Conservation (phyloP, 495 filamentous ascomycete species). For the Umbilicaria muhlenbergii region DNA sequence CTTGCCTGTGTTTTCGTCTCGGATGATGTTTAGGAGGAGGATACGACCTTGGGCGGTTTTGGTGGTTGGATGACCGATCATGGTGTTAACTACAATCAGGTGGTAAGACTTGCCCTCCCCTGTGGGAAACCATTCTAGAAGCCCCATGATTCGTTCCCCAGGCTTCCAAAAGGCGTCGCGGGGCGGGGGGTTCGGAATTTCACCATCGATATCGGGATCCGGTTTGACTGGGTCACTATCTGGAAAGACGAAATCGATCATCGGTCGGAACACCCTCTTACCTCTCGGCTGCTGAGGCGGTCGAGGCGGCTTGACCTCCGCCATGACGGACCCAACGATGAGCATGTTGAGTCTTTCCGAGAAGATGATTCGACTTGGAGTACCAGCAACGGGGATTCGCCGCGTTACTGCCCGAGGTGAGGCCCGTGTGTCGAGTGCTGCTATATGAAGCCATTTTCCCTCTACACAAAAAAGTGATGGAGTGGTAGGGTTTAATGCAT, state of each 20-base stretch:
- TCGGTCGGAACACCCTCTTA: no score
- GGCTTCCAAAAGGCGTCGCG: slow-evolving; percentile 21
- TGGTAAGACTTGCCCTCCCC: slow-evolving; percentile 28
- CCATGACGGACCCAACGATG: slow-evolving; percentile 25
- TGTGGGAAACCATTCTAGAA: slow-evolving; percentile 32
- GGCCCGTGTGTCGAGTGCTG: slow-evolving; percentile 18
- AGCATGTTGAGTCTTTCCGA: slow-evolving; percentile 25
- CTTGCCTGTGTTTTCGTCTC: background rate
- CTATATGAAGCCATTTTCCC: slow-evolving; percentile 25
- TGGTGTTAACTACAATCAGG: slow-evolving; percentile 24
- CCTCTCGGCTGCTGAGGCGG: no score
- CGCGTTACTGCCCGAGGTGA: slow-evolving; percentile 24
- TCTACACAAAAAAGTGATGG: slow-evolving; percentile 28
- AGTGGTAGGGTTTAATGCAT: background rate
- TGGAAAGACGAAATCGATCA: no score
- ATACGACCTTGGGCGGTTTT: slow-evolving; percentile 1
- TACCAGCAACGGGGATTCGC: slow-evolving; percentile 26
- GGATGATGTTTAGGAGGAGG: slow-evolving; percentile 3
- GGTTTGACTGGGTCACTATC: background rate
- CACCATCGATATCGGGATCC: background rate
- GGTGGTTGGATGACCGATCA: background rate
- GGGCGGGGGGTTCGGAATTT: slow-evolving; percentile 2
- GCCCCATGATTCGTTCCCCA: slow-evolving; percentile 33
- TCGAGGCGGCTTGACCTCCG: background rate
- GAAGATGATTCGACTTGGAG: slow-evolving; percentile 25